Conservation (phyloP, 2,329 filamentous ascomycete species). For the Epicoccum nigrum region DNA sequence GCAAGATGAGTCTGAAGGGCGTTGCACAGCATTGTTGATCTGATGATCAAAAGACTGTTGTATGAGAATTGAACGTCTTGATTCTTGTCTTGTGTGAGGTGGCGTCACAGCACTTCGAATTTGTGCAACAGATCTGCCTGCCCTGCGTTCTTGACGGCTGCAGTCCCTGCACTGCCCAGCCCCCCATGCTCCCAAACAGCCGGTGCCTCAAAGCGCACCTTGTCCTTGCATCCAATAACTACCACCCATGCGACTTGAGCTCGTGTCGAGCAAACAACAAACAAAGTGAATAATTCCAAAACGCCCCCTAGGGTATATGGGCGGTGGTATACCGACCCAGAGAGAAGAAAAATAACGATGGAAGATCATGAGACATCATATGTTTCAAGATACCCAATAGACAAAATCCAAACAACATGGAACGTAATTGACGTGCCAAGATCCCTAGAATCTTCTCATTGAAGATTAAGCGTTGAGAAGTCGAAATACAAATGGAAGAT, state of each 20-base stretch:
- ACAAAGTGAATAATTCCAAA: conserved; percentile 11
- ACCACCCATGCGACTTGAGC: conserved; percentile 11
- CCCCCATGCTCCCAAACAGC: conserved; percentile 17
- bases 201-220: conserved; percentile 14
- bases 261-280: conserved; percentile 13
- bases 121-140: conserved; percentile 15
- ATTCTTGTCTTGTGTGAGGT: conserved; percentile 16
- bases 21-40: conserved; percentile 11
- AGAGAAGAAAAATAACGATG: conserved; percentile 14
- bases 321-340: conserved; percentile 15
- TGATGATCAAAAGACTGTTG: conserved; percentile 5
- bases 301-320: conserved; percentile 23
- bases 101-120: conserved; percentile 9
- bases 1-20: not conserved
- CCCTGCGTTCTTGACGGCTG: conserved; percentile 18
- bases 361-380: conserved; percentile 19
- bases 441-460: conserved; percentile 18
- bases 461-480: conserved; percentile 17
- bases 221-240: conserved; percentile 10
- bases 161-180: conserved; percentile 15
- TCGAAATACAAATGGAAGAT: conserved; percentile 16
- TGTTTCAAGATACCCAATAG: conserved; percentile 19
- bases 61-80: conserved; percentile 16
- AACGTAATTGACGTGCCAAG: conserved; percentile 15
- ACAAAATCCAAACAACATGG: conserved; percentile 10